These are phyloP conservation scores for Cruciata laevipes DNA, from an alignment of 257 asterid species.

Conservation along the genomic window DNA sequence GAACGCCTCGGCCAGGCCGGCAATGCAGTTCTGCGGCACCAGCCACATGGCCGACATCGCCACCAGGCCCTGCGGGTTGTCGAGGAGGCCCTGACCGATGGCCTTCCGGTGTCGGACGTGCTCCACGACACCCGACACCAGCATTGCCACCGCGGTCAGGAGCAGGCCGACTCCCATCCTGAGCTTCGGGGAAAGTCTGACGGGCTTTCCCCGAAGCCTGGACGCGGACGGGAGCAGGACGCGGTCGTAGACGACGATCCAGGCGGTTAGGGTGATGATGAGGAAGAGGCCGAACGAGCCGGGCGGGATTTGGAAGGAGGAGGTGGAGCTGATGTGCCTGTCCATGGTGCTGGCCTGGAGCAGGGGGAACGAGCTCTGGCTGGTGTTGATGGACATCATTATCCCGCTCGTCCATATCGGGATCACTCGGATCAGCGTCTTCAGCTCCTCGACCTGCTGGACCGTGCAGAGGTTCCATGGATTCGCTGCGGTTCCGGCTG, in stretches of 20 bases:
- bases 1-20: slow-evolving; percentile 59
- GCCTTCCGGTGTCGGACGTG: slow-evolving; percentile 34
- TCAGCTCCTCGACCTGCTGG: slow-evolving; percentile 61
- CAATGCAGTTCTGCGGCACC: slow-evolving; percentile 43
- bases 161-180: slow-evolving; percentile 63
- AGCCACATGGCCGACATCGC: slow-evolving; percentile 72
- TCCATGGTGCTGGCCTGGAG: slow-evolving; percentile 68
- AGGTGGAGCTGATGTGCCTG: slow-evolving; percentile 36
- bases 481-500: slow-evolving; percentile 27
- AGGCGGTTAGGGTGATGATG: slow-evolving; percentile 30
- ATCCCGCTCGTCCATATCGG: slow-evolving; percentile 72
- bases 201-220: slow-evolving; percentile 35
- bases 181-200: slow-evolving; percentile 33
- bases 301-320: slow-evolving; percentile 51
- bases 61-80: slow-evolving; percentile 32
- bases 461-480: slow-evolving; percentile 54
- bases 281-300: slow-evolving; percentile 52
- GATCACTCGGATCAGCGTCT: slow-evolving; percentile 48
- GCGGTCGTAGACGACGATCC: slow-evolving; percentile 59
- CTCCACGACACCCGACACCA: slow-evolving; percentile 46
- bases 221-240: slow-evolving; percentile 46
- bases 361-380: slow-evolving; percentile 49
- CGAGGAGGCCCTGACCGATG: slow-evolving; percentile 32
- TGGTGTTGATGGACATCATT: slow-evolving; percentile 47
- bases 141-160: slow-evolving; percentile 40